phyloP scores from a whole-genome alignment of 768 basidiomycete species.

The Agaricus blazei region DNA sequence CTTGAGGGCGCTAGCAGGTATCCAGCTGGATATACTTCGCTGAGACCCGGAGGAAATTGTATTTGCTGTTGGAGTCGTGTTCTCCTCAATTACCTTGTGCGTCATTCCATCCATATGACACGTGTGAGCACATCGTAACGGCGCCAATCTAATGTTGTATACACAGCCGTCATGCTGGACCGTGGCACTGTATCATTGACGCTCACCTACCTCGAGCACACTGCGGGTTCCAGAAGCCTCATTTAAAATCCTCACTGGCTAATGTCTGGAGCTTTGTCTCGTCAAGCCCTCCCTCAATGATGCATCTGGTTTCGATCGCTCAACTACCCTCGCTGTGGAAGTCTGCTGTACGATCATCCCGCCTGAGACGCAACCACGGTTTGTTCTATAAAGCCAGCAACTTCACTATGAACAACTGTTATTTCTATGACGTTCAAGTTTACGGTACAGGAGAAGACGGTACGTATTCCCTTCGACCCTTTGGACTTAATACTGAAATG shows the following conservation, averaged over 20 bases:
- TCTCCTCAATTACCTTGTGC: too few relatives aligned
- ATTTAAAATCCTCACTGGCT: neutral
- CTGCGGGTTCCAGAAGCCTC: too few relatives aligned
- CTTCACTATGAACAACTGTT: neutral
- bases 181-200: too few relatives aligned
- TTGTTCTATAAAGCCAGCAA: neutral
- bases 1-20: too few relatives aligned
- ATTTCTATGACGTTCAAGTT: neutral
- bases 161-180: too few relatives aligned
- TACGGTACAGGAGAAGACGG: neutral
- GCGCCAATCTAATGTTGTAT: too few relatives aligned
- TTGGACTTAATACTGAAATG: neutral
- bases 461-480: neutral
- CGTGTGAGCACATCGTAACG: too few relatives aligned
- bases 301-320: neutral
- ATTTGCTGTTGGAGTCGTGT: too few relatives aligned
- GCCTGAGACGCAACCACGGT: neutral
- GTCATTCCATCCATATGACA: too few relatives aligned
- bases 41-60: too few relatives aligned
- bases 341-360: neutral
- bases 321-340: neutral
- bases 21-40: too few relatives aligned
- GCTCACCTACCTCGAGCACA: too few relatives aligned
- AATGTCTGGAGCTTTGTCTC: neutral
- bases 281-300: neutral